Percentiles rank a stretch among this genome's conserved stretches.
phyloP scores from a whole-genome alignment of 768 basidiomycete species.

The Mycena galericulata region DNA sequence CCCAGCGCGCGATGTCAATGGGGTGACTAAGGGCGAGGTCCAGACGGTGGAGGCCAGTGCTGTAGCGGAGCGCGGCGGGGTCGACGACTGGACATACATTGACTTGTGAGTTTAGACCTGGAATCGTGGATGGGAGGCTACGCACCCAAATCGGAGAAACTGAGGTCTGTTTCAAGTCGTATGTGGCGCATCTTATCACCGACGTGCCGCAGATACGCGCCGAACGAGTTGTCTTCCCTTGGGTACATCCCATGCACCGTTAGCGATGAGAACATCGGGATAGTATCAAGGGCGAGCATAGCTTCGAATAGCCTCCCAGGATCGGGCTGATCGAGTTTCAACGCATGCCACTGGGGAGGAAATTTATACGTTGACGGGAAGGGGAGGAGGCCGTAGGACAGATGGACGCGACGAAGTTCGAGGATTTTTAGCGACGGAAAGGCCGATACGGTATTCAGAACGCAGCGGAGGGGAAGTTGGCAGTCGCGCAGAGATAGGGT shows the following conservation, averaged over 20 bases:
- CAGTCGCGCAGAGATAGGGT: not conserved
- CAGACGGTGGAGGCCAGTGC: constrained; percentile 3
- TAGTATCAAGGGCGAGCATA: no score
- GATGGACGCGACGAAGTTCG: not conserved
- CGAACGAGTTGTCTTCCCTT: no score
- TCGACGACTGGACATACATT: not conserved
- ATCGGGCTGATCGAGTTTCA: not conserved
- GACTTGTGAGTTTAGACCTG: not conserved
- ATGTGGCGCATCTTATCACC: not conserved
- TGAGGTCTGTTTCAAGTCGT: no score
- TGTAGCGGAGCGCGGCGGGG: not conserved
- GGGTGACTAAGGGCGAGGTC: not conserved
- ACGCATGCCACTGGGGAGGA: not conserved
- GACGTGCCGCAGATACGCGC: not conserved
- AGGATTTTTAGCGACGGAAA: constrained; percentile 1
- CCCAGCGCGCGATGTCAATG: not conserved
- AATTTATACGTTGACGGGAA: not conserved
- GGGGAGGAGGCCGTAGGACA: not conserved
- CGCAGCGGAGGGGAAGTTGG: not conserved
- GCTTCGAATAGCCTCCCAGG: not conserved
- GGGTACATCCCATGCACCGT: no score
- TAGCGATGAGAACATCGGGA: no score
- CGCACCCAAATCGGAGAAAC: not conserved
- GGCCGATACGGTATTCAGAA: not conserved
- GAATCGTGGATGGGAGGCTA: not conserved